Evolutionary conservation across 345 rosid genomes (phyloP).

Genomic region (Gossypium turneri): DNA sequence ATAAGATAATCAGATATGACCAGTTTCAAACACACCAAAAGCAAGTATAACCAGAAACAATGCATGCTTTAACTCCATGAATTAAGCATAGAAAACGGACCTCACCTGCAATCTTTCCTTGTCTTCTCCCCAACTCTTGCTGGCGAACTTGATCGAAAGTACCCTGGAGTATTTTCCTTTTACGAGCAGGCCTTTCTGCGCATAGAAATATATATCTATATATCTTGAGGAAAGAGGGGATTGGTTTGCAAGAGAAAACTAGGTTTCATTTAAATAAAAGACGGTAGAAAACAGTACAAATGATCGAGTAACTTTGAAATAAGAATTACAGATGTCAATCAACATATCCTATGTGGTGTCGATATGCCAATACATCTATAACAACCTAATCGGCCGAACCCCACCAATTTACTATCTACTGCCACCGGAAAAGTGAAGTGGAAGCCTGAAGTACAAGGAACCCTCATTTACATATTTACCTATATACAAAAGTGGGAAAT

Average conservation of each 20-base stretch:
- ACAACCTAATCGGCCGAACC: too few relatives aligned
- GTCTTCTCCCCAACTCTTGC: background rate
- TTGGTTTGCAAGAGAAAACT: background rate
- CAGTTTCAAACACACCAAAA: background rate
- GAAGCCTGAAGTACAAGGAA: conserved; percentile 14
- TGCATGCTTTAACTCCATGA: background rate
- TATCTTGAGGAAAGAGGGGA: background rate
- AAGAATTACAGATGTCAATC: background rate
- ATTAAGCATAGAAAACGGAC: background rate
- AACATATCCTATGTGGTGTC: background rate
- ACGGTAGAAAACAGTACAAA: background rate
- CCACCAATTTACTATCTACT: background rate
- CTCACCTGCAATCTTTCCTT: background rate
- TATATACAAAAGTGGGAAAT: conserved; percentile 32
- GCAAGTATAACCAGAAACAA: background rate
- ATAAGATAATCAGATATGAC: background rate
- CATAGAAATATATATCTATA: background rate
- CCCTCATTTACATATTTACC: conserved; percentile 29
- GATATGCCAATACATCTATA: background rate
- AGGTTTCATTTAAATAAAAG: background rate
- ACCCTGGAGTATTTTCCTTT: background rate
- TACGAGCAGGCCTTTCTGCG: background rate
- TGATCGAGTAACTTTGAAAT: background rate
- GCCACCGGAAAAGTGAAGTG: background rate
- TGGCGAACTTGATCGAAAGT: background rate